These are phyloP conservation scores for Colletotrichum horii DNA, from an alignment of 2,329 filamentous ascomycete species.

Conservation along the genomic window DNA sequence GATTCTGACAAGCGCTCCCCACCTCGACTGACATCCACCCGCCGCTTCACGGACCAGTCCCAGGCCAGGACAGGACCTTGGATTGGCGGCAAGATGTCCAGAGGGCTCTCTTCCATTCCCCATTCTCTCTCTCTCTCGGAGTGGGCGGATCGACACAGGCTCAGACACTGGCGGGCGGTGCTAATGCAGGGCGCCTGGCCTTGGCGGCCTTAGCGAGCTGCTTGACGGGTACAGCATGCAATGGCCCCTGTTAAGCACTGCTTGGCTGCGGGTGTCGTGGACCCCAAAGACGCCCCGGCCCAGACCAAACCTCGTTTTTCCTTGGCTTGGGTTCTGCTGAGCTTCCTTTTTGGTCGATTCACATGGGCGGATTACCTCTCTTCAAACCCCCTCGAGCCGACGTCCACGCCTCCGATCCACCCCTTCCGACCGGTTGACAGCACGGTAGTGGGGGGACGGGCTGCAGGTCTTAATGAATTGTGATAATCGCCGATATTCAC, in stretches of 20 bases:
- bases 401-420: not conserved
- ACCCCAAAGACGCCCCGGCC: not conserved
- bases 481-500: not conserved
- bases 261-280: conserved; percentile 9
- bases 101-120: not conserved
- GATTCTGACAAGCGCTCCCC: not conserved
- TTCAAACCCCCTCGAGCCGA: not conserved
- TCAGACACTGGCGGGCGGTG: conserved; percentile 11
- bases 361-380: not conserved
- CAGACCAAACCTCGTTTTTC: not conserved
- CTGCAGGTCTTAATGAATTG: not conserved
- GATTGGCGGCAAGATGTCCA: not conserved
- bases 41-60: not conserved
- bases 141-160: conserved; percentile 10
- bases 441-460: not conserved
- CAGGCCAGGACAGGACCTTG: not conserved
- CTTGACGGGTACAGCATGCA: conserved; percentile 12
- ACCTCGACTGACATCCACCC: not conserved
- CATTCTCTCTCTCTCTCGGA: not conserved
- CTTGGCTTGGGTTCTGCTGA: not conserved
- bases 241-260: not conserved
- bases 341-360: conserved; percentile 1
- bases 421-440: not conserved
- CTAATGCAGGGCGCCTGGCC: conserved; percentile 20
- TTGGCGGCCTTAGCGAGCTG: conserved; percentile 16